These are phyloP conservation scores for Xylariaceae sp. DNA, from an alignment of 2,329 filamentous ascomycete species.

Conservation along the genomic window DNA sequence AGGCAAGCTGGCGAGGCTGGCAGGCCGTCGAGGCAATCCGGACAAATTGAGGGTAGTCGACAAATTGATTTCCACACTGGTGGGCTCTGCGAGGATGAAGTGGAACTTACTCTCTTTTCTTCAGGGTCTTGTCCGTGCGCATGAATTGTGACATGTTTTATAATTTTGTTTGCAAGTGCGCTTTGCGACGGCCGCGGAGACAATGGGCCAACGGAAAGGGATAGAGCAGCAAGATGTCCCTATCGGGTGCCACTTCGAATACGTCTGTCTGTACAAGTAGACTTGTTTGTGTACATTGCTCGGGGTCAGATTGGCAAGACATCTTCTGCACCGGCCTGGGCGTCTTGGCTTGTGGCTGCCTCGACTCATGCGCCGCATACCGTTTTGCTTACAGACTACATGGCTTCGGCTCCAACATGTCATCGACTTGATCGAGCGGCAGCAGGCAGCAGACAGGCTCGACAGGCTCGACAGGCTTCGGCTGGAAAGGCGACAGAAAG, in stretches of 20 bases:
- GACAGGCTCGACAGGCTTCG: too few species aligned
- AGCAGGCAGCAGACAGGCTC: slow-evolving; percentile 1
- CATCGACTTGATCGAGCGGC: slow-evolving; percentile 3
- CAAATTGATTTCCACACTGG: too few species aligned
- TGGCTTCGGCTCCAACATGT: slow-evolving; percentile 4
- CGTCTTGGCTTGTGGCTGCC: neutral
- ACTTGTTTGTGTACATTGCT: too few species aligned
- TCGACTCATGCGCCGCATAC: neutral
- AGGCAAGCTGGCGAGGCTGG: too few species aligned
- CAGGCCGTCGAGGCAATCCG: too few species aligned
- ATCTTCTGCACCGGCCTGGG: neutral
- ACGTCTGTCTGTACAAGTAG: too few species aligned
- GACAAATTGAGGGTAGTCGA: too few species aligned
- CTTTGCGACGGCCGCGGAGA: too few species aligned
- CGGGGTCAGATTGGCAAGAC: neutral
- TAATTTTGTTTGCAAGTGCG: too few species aligned
- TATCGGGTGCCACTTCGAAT: too few species aligned
- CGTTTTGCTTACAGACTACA: neutral
- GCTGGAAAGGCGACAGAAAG: slow-evolving; percentile 11
- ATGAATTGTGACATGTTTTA: neutral
- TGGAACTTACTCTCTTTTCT: slow-evolving; percentile 4
- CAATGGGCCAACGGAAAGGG: too few species aligned
- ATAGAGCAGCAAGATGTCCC: too few species aligned
- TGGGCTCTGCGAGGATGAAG: neutral
- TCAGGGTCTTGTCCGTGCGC: slow-evolving; percentile 12